Evolutionary conservation across 2,329 filamentous ascomycete species (phyloP).

Genomic region (Pseudogymnoascus sp.): DNA sequence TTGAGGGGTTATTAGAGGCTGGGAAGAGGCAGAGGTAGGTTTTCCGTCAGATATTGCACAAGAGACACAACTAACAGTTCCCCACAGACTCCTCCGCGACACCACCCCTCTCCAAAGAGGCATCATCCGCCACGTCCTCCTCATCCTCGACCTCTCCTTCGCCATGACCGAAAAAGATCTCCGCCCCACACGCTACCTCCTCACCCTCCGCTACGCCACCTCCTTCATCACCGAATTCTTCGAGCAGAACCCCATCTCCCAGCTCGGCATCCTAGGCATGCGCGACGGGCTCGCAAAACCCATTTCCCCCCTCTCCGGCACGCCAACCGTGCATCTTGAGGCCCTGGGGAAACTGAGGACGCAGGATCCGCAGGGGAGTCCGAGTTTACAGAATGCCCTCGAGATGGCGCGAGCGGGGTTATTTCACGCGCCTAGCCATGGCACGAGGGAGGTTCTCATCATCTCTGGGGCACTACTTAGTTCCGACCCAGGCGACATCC

Average conservation of each 20-base stretch:
- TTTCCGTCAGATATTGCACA: neutral
- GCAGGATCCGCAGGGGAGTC: conserved; percentile 64
- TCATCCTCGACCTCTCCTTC: conserved; percentile 85
- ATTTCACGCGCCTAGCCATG: conserved; percentile 89
- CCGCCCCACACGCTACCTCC: conserved; percentile 75
- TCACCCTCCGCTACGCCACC: conserved; percentile 73
- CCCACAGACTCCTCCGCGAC: conserved; percentile 70
- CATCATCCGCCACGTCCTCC: conserved; percentile 91
- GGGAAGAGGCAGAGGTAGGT: conserved; percentile 66
- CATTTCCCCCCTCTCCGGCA: conserved; percentile 84
- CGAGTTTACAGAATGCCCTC: conserved; percentile 85
- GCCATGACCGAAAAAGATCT: conserved; percentile 96
- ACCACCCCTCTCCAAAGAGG: conserved; percentile 93
- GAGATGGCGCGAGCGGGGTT: conserved; percentile 90
- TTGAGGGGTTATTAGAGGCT: conserved; percentile 71
- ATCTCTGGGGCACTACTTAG: conserved; percentile 87
- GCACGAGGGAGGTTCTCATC: conserved; percentile 85
- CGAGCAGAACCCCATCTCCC: conserved; percentile 96
- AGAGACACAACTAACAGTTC: neutral
- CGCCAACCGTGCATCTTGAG: conserved; percentile 79
- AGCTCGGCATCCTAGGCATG: conserved; percentile 89
- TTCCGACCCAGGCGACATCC: conserved; percentile 90
- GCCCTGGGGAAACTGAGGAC: conserved; percentile 61
- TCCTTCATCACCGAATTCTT: conserved; percentile 93
- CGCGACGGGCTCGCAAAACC: conserved; percentile 80